phyloP scores from a whole-genome alignment of 1,139 yeast genomes.

The Diutina pseudorugosa region DNA sequence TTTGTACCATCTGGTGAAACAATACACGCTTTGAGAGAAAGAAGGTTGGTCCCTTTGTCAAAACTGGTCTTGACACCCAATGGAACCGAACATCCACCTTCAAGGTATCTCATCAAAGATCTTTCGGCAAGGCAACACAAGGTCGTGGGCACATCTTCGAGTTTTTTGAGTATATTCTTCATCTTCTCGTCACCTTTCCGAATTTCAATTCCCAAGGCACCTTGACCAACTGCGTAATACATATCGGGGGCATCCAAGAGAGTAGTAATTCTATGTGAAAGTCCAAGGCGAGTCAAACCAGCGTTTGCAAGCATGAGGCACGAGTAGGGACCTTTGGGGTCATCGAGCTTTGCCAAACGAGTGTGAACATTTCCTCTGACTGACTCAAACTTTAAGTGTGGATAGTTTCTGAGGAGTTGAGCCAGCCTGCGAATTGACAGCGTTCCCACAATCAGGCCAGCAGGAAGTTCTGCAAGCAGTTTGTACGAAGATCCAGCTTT shows the following conservation, averaged over 20 bases:
- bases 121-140: conserved; percentile 86
- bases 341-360: conserved; percentile 67
- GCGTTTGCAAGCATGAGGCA: conserved; percentile 90
- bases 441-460: conserved; percentile 83
- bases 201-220: conserved; percentile 89
- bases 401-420: conserved; percentile 29
- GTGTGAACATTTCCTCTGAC: conserved; percentile 87
- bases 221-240: conserved; percentile 97
- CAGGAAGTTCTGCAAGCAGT: conserved; percentile 61
- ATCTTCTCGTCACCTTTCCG: conserved; percentile 53
- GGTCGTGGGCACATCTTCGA: conserved; percentile 59
- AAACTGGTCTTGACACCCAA: conserved; percentile 73
- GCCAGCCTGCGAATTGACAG: conserved; percentile 91
- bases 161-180: conserved; percentile 43
- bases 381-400: conserved; percentile 43
- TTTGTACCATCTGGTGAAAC: conserved; percentile 75
- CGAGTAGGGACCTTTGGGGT: conserved; percentile 43
- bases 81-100: conserved; percentile 98
- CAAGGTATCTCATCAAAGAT: conserved; percentile 72
- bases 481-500: conserved; percentile 50
- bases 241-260: conserved; percentile 67
- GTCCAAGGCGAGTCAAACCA: conserved; percentile 65
- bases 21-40: conserved; percentile 58
- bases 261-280: conserved; percentile 61
- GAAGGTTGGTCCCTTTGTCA: conserved; percentile 26